Evolutionary conservation across 768 basidiomycete genomes (phyloP), one percentile per base, ranked within the genome.

Genomic region (Collybia nuda): DNA sequence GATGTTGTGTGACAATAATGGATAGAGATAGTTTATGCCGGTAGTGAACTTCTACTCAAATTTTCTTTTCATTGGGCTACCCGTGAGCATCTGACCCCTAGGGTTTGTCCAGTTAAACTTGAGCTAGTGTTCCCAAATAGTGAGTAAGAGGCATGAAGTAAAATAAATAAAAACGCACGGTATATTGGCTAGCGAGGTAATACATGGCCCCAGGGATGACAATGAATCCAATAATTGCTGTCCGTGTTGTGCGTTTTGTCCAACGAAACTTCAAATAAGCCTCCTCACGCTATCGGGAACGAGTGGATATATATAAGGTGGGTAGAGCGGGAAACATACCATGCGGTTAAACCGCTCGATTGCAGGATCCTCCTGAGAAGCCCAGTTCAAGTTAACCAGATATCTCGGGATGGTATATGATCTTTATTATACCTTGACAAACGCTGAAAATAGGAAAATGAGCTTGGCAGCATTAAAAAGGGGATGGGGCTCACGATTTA

Each of bases 231-330:
- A 83, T 69, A 18, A 90, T 52, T 39, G 84, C 73, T 5, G 77
- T 79, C 59, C 85, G 74, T 22, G 86, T 78, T 19, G 86, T 82
- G 49, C 79, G 72, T 23, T 71, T 80, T 29, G 90, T 95, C 76
- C 90, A 93, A 35, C 80, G 81, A 68, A 94, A 96, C 62, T 84
- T 77, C 62, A 86, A 74, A 68, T 93, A 91, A n/a, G 83, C 88
- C 55, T 84, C 78, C 65, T 94, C 92, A 37, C 93, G 85, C 92
- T 94, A 50, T 47, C 40, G 21, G 14, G 51, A 41, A 39, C 54
- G 26, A 56, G 51, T 39, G 29, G 48, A 32, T 6, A 46, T 11
- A 43, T 28, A 42, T 32, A 35, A 53, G n/a, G n/a, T 40, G 35
- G 43, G 40, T 24, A n/a, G 48, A 21, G 42, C 39, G 44, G 41